phyloP scores from a whole-genome alignment of 202 grass and related monocot species.

The Digitaria exilis region DNA sequence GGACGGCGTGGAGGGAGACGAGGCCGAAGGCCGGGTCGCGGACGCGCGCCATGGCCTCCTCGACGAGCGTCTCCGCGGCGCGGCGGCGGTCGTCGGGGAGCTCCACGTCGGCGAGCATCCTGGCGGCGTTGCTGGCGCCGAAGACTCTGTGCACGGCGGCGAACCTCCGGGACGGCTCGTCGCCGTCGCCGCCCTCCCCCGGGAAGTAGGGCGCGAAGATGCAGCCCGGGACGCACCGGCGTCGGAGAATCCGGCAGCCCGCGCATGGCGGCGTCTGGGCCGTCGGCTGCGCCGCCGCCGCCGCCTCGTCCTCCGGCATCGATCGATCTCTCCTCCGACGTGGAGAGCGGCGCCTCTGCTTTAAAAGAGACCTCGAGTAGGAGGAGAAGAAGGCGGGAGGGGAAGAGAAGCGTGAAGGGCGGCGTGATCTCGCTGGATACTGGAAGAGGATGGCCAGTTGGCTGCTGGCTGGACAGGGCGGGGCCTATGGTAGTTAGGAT shows the following conservation, averaged over 20 bases:
- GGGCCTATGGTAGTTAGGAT: no score
- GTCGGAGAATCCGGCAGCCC: not conserved
- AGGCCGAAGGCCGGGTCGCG: constrained; percentile 23
- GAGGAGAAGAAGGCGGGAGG: no score
- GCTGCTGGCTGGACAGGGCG: no score
- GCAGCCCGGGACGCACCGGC: not conserved
- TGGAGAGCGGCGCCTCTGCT: no score
- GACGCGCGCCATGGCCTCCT: constrained; percentile 1
- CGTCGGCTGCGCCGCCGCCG: not conserved
- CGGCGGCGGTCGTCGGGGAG: not conserved
- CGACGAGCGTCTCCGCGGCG: constrained; percentile 3
- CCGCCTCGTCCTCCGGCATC: not conserved
- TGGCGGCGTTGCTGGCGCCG: constrained; percentile 94
- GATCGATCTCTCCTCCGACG: not conserved
- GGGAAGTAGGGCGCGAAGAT: not conserved
- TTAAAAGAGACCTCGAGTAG: not conserved
- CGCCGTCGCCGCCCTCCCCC: no score
- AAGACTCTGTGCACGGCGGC: constrained; percentile 86
- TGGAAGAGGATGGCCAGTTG: no score
- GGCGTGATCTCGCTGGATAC: no score
- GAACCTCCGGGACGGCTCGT: constrained; percentile 54
- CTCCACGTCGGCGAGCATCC: constrained; percentile 46
- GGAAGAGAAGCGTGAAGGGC: no score
- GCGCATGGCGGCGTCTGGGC: not conserved
- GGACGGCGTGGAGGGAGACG: not conserved